Base-by-base conservation (phyloP, 208 protist genomes). In the Wallacemonas sp. region DNA sequence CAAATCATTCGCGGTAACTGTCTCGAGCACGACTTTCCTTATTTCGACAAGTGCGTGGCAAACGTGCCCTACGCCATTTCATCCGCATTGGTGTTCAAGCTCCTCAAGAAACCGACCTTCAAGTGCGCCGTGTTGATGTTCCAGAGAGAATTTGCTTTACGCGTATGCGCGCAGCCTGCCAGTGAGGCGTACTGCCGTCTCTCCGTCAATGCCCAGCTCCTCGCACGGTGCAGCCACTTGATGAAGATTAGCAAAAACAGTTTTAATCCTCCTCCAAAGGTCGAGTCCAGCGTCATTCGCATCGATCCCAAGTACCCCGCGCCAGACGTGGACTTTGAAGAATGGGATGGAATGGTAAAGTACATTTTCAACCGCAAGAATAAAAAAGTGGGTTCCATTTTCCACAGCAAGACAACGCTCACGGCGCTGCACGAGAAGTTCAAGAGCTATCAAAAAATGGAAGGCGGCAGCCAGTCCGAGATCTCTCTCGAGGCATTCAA, bases 11-110 rank as follows among this genome's bases (percentile, higher is more conserved):
- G 99, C 17, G 97, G 98, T 39, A 99, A 99, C 84, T 94, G 98
- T 54, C 73, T 99, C 0, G 99, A 99, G 68, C 82, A 98, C 28
- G 97, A 99, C 15, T 93, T 99, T 39, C 99, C 99, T 0, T 99
- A 96, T 70, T 99, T 99, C 86, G 98, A 99, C 86, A 94, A 99
- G 59, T 99, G 98, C 66, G 98, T 99, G 8, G 98, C 99, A 36
- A 99, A 99, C 89, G 93, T 99, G 26, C 99, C 99, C 30, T 99
- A 99, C 77, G 96, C 99, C 26, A 99, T 99, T 77, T 99, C 98
- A 2, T 99, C 98, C n/a, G 97, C 98, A 15, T 74, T 99, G 15
- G 91, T 98, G 2, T 99, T 99, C 73, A 99, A 99, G 88, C 84
- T 99, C 22, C 83, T 99, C n/a, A 82, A 92, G 58, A 89, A 90